Conservation (phyloP, 768 basidiomycete species). For the Lyophyllum shimeji region DNA sequence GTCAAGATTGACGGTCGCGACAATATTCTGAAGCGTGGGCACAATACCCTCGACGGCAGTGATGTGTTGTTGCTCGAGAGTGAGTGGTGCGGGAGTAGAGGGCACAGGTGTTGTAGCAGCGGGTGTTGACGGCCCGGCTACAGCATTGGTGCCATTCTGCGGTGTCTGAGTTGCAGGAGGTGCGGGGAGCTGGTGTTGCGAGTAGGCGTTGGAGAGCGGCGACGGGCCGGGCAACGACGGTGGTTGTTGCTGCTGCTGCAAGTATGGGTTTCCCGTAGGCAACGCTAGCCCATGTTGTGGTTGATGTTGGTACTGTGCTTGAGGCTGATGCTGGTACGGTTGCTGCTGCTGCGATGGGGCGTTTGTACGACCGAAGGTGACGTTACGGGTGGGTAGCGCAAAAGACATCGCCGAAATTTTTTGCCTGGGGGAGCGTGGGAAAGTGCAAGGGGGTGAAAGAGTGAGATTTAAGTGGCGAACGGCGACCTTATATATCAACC, state of each 20-base stretch:
- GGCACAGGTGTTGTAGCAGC: conserved; percentile 49
- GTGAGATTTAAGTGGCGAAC: conserved; percentile 24
- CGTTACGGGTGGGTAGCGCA: conserved; percentile 74
- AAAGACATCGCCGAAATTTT: conserved; percentile 49
- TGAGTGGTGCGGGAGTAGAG: conserved; percentile 70
- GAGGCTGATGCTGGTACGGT: conserved; percentile 39
- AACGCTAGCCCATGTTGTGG: conserved; percentile 50
- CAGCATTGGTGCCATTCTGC: conserved; percentile 30
- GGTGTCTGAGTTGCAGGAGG: conserved; percentile 29
- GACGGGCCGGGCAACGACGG: conserved; percentile 53
- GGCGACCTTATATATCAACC: conserved; percentile 44
- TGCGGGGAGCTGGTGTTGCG: conserved; percentile 33
- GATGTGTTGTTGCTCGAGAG: conserved; percentile 91
- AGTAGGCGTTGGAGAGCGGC: conserved; percentile 55
- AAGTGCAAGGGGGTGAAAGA: conserved; percentile 35
- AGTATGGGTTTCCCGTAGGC: conserved; percentile 56
- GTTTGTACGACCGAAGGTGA: conserved; percentile 72
- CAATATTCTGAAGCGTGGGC: conserved; percentile 99
- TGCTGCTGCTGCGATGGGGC: conserved; percentile 39
- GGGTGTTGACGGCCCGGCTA: conserved; percentile 61
- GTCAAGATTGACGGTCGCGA: conserved; percentile 97
- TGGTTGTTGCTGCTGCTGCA: conserved; percentile 28
- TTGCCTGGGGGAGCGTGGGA: conserved; percentile 40
- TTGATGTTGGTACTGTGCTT: conserved; percentile 46
- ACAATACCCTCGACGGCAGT: conserved; percentile 98